phyloP scores from a whole-genome alignment of 805 yeast genomes.

The Saccharomycopsis lassenensis region DNA sequence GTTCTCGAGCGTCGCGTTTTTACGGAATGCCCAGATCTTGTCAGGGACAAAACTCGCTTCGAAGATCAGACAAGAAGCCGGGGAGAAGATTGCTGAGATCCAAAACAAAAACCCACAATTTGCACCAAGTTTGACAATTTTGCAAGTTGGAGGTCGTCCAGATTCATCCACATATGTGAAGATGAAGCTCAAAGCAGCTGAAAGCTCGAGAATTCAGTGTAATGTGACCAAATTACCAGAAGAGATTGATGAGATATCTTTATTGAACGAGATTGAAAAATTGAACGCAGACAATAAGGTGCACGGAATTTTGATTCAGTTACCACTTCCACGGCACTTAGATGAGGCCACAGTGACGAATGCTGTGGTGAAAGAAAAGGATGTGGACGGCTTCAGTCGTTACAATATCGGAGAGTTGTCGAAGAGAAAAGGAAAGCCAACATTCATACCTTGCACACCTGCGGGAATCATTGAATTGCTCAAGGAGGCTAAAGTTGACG shows the following conservation, averaged over 20 bases:
- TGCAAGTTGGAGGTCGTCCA: slow-evolving; percentile 85
- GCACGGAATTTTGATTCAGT: slow-evolving; percentile 82
- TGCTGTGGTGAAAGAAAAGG: slow-evolving; percentile 73
- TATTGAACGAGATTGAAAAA: slow-evolving; percentile 45
- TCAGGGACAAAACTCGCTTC: slow-evolving; percentile 28
- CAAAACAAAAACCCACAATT: slow-evolving; percentile 38
- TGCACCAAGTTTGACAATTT: slow-evolving; percentile 66
- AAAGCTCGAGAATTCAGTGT: slow-evolving; percentile 68
- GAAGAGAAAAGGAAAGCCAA: slow-evolving; percentile 75
- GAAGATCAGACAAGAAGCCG: slow-evolving; percentile 23
- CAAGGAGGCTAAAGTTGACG: slow-evolving; percentile 51
- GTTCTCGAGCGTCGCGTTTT: no score
- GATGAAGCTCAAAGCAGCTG: slow-evolving; percentile 85
- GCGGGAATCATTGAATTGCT: slow-evolving; percentile 80
- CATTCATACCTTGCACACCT: slow-evolving; percentile 91
- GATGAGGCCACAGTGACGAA: slow-evolving; percentile 74
- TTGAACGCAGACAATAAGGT: slow-evolving; percentile 68
- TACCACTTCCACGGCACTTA: slow-evolving; percentile 76
- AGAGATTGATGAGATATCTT: slow-evolving; percentile 44
- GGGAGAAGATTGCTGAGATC: slow-evolving; percentile 33
- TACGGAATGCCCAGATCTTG: slow-evolving; percentile 19
- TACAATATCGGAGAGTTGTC: slow-evolving; percentile 83
- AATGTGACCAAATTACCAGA: slow-evolving; percentile 55
- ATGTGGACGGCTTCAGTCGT: slow-evolving; percentile 92
- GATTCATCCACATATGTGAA: slow-evolving; percentile 88